These are phyloP conservation scores for Pachyrhizus erosus DNA, from an alignment of 306 rosid species.

Conservation along the genomic window DNA sequence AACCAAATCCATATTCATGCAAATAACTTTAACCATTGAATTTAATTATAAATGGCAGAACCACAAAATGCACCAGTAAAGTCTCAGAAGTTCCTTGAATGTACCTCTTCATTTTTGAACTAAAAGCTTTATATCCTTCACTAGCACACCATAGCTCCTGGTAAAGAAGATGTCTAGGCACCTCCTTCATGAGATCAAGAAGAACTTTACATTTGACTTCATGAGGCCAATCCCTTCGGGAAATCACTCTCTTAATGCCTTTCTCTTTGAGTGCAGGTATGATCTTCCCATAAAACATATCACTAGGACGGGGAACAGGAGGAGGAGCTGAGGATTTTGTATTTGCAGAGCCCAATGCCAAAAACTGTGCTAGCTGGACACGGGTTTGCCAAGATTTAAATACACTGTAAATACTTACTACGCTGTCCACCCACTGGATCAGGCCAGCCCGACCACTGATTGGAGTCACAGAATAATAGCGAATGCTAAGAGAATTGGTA, in stretches of 20 bases:
- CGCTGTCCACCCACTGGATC: conserved; percentile 95
- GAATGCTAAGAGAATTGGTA: conserved; percentile 74
- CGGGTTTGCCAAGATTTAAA: conserved; percentile 97
- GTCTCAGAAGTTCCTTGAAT: conserved; percentile 31
- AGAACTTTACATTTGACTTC: conserved; percentile 95
- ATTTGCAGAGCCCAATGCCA: conserved; percentile 66
- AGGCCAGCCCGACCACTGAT: conserved; percentile 97
- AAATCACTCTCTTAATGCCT: conserved; percentile 97
- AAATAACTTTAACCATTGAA: conserved; percentile 9
- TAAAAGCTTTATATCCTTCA: conserved; percentile 95
- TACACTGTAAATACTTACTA: conserved; percentile 87
- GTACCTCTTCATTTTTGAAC: conserved; percentile 87
- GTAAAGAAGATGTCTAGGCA: conserved; percentile 88
- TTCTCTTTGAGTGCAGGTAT: conserved; percentile 98
- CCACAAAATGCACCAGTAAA: conserved; percentile 35
- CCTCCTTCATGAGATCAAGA: conserved; percentile 93
- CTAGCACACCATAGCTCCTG: conserved; percentile 98
- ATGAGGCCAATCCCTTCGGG: conserved; percentile 98
- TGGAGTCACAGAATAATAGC: conserved; percentile 97
- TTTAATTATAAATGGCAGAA: conserved; percentile 19
- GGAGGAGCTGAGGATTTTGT: conserved; percentile 77
- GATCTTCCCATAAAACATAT: conserved; percentile 98
- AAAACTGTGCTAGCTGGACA: conserved; percentile 72
- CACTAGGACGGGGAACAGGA: conserved; percentile 97
- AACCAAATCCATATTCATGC: conserved; percentile 19